Base-by-base conservation (phyloP, 306 rosid genomes). In the Mucuna pruriens region DNA sequence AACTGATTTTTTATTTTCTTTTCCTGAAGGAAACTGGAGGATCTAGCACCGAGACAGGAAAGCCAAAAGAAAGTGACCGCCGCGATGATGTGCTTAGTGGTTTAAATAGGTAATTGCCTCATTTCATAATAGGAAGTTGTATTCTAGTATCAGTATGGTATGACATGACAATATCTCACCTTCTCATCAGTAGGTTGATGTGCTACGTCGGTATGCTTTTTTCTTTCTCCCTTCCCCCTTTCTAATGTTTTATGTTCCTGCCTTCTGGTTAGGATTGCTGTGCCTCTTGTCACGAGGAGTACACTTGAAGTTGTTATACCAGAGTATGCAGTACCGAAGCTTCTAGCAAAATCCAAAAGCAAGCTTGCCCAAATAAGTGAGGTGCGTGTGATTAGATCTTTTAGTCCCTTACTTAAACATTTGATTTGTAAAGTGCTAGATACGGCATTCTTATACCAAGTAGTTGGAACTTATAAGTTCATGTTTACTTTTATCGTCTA, bases 221-320 rank as follows among this genome's bases (percentile, higher is more conserved):
- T 66, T 76, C 22, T 15, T 77, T 70, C 64, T 22, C 36, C 44
- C 63, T 17, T 69, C 49, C 52, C 44, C 74, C 46, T 80, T 58
- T 44, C 52, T 49, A 67, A 66, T 85, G 60, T 45, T 22, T 63
- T 40, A 68, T 8, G 13, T 42, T 29, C 61, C 25, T 31, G 2
- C 45, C 29, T 75, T 80, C 71, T 51, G 58, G 34, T 78, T 77
- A 94, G 99, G 86, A 86, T 92, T 16, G 75, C 94, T 16, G 91
- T 96, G 72, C 91, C 99, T 0, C 99, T 96, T 36, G 97, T 96
- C 76, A 94, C 99, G 44, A 86, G 97, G 84, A 96, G 99, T 73
- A 96, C 90, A 75, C 94, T 96, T 52, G 98, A 96, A 91, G 98
- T 96, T 71, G 97, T 88, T 62, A 82, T 96, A 90, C 99, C 99